Percentiles rank a stretch among this genome's conserved stretches.
phyloP scores from a whole-genome alignment of 345 rosid species.

The Balakata baccata region DNA sequence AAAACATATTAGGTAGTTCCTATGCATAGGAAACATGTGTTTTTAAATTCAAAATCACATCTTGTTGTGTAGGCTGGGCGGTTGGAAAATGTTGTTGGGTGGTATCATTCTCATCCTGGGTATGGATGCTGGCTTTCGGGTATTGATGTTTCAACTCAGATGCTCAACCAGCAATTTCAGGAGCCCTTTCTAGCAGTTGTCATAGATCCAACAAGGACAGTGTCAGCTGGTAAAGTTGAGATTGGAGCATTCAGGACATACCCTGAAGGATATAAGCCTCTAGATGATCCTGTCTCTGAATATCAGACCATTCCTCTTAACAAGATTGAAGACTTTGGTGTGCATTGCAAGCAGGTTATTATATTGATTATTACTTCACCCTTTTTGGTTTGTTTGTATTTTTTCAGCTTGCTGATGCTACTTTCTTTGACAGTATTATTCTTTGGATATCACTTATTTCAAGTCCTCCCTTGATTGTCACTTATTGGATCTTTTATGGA shows the following conservation, averaged over 20 bases:
- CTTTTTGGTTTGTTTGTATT: background rate
- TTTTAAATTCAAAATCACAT: background rate
- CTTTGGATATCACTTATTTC: slow-evolving; percentile 91
- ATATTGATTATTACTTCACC: background rate
- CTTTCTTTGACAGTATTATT: slow-evolving; percentile 62
- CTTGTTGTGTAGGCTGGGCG: slow-evolving; percentile 67
- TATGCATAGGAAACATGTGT: background rate
- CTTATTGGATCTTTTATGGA: slow-evolving; percentile 95
- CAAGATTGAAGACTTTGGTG: slow-evolving; percentile 87
- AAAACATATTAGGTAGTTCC: background rate
- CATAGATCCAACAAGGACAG: slow-evolving; percentile 98
- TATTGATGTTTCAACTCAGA: slow-evolving; percentile 95
- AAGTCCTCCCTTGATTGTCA: slow-evolving; percentile 96
- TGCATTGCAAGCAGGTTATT: slow-evolving; percentile 92
- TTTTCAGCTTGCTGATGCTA: slow-evolving; percentile 13
- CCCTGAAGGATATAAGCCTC: slow-evolving; percentile 84
- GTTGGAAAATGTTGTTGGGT: slow-evolving; percentile 92
- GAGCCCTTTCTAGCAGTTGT: slow-evolving; percentile 98
- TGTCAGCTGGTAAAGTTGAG: slow-evolving; percentile 99
- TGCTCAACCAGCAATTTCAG: slow-evolving; percentile 95
- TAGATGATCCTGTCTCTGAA: slow-evolving; percentile 76
- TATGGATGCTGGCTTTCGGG: slow-evolving; percentile 99
- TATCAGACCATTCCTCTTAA: slow-evolving; percentile 97
- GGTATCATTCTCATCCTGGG: slow-evolving; percentile 98
- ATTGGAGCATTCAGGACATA: slow-evolving; percentile 99